A percentile compares a stretch with the other conserved stretches of the same genome.
These are phyloP conservation scores for Gentiana straminea DNA, from an alignment of 257 asterid species.

Conservation along the genomic window DNA sequence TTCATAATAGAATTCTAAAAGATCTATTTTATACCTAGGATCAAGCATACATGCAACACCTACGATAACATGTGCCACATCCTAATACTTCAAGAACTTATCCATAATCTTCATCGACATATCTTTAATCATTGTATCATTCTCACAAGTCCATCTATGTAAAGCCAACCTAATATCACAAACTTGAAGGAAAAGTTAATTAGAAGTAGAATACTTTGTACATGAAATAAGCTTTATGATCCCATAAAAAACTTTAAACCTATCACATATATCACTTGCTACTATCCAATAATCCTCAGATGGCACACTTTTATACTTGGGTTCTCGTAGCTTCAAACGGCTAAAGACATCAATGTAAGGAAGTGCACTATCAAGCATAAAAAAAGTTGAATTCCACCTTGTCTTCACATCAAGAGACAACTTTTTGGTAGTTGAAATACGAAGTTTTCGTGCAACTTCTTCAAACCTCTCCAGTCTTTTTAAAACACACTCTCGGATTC, in stretches of 20 bases:
- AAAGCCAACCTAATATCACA: neutral
- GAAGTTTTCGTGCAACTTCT: neutral
- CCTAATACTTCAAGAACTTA: neutral
- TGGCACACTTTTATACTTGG: no score
- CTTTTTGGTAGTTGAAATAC: no score
- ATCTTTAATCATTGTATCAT: no score
- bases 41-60: neutral
- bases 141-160: no score
- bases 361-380: no score
- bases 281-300: neutral
- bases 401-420: no score
- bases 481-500: neutral
- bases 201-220: neutral
- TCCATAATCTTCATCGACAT: neutral
- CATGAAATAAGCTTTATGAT: slow-evolving; percentile 1
- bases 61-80: neutral
- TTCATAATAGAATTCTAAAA: neutral
- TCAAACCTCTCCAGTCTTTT: neutral
- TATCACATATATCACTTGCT: neutral
- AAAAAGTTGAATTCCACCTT: no score
- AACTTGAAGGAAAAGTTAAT: neutral
- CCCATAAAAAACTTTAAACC: neutral
- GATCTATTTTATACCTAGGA: neutral
- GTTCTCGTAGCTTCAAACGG: no score
- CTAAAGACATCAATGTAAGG: no score